Evolutionary conservation across 129 eudicot genomes (phyloP), one percentile per base, ranked within the genome.

Genomic region (Helianthus tuberosus): DNA sequence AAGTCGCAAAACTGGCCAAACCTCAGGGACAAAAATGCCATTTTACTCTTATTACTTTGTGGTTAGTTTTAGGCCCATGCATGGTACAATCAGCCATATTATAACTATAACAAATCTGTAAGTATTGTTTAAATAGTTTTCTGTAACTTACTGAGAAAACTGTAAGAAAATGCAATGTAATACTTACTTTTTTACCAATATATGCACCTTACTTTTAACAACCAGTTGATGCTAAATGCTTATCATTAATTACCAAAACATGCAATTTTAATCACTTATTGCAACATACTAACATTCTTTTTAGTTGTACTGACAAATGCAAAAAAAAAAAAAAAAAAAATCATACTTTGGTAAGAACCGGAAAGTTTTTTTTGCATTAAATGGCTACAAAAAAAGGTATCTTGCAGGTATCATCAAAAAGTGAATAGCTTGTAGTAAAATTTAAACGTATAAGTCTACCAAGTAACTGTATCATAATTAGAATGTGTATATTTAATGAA

Each of bases 41-140:
- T 27, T 27, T 27, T 27, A 27, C 32, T 1, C n/a, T n/a, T 25
- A n/a, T 44, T 47, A 27, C 50, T 61, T 47, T 73, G 35, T 8
- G 38, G 70, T 15, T 29, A 29, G 50, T 62, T 35, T 32, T 52
- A 51, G 74, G 3, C 35, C 15, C 64, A 35, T 32, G 63, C n/a
- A 69, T 51, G 63, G 50, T 63, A 35, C 67, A 35, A 17, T 62
- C 39, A n/a, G 48, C 49, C 43, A 38, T 39, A 39, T 64, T n/a
- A 8, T 8, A 64, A 4, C 2, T 6, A 7, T 38, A n/a, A 39
- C 8, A 64, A 15, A 15, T 38, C 10, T 38, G 0, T 14, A 1
- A 7, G 6, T 64, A 41, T 64, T 38, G 49, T 39, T 64, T 15
- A 52, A 15, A 25, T 20, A 55, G 25, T 55, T 8, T 55, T 2